Evolutionary conservation across 306 rosid genomes (phyloP).

Genomic region (Crotalaria pallida): DNA sequence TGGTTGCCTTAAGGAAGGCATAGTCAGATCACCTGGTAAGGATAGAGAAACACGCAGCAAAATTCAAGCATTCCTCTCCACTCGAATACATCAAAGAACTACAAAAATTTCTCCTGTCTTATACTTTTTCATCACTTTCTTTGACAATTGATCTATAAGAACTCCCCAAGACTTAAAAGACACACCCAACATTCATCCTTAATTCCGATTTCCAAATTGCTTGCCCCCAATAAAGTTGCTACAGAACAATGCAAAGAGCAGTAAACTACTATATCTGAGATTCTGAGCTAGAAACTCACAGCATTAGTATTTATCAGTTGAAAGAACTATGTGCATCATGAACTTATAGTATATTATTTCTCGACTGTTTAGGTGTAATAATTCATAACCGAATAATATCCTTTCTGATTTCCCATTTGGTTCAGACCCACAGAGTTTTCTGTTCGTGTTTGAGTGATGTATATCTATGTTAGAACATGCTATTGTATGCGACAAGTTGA

Average conservation of each 20-base stretch:
- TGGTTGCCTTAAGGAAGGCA: background rate
- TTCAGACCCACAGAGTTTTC: slow-evolving; percentile 16
- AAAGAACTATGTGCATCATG: background rate
- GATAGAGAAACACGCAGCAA: no score
- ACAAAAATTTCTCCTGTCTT: background rate
- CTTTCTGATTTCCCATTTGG: slow-evolving; percentile 5
- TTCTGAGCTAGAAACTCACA: slow-evolving; percentile 10
- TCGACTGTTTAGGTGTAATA: no score
- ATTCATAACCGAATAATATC: background rate
- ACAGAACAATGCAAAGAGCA: background rate
- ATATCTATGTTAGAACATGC: slow-evolving; percentile 9
- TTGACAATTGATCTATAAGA: background rate
- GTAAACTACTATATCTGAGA: background rate
- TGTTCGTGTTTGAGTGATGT: background rate
- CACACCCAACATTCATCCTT: background rate
- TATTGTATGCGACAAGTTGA: background rate
- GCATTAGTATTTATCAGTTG: background rate
- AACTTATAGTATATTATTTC: background rate
- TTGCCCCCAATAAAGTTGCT: background rate
- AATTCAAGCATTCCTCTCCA: no score
- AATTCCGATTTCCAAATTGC: background rate
- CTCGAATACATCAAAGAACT: background rate
- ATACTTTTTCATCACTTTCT: background rate
- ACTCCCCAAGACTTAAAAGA: background rate
- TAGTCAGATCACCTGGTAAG: background rate